Percentiles rank a stretch among this genome's conserved stretches.
Evolutionary conservation across 106 monocot genomes (phyloP).

Genomic region (Phalaenopsis aphrodite): DNA sequence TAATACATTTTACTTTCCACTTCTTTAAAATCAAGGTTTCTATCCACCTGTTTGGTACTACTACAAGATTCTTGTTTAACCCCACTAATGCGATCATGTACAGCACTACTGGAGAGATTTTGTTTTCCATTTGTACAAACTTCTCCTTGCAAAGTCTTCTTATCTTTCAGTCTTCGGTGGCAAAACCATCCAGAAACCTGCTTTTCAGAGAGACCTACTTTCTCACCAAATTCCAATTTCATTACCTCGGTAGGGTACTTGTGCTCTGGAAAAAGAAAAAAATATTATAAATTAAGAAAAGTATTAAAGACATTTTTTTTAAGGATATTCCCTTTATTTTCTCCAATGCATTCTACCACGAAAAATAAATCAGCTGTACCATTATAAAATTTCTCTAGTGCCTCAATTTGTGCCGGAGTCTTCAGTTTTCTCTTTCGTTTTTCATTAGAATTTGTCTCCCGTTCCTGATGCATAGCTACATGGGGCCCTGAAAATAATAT

Average conservation of each 20-base stretch:
- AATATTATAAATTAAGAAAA: conserved; percentile 5
- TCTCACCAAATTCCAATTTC: conserved; percentile 26
- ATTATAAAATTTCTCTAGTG: conserved; percentile 34
- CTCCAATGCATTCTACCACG: neutral
- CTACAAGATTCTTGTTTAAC: conserved; percentile 39
- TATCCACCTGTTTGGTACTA: conserved; percentile 40
- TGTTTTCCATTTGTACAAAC: conserved; percentile 13
- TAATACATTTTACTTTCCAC: conserved; percentile 29
- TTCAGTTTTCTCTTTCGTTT: conserved; percentile 25
- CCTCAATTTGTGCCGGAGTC: conserved; percentile 29
- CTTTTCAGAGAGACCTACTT: conserved; percentile 29
- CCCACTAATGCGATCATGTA: conserved; percentile 28
- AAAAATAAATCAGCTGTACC: conserved; percentile 18
- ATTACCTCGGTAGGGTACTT: conserved; percentile 35
- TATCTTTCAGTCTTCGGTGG: conserved; percentile 45
- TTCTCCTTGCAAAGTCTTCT: conserved; percentile 21
- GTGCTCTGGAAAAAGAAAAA: conserved; percentile 25
- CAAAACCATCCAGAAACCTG: conserved; percentile 50
- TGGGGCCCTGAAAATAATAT: conserved; percentile 11
- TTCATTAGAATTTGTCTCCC: conserved; percentile 4
- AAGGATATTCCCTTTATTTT: neutral
- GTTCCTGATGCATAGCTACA: conserved; percentile 12
- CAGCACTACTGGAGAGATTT: conserved; percentile 18
- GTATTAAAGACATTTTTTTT: neutral
- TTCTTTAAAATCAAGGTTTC: conserved; percentile 29